Conservation (phyloP, 805 yeast genomes). For the Hanseniaspora guilliermondii region DNA sequence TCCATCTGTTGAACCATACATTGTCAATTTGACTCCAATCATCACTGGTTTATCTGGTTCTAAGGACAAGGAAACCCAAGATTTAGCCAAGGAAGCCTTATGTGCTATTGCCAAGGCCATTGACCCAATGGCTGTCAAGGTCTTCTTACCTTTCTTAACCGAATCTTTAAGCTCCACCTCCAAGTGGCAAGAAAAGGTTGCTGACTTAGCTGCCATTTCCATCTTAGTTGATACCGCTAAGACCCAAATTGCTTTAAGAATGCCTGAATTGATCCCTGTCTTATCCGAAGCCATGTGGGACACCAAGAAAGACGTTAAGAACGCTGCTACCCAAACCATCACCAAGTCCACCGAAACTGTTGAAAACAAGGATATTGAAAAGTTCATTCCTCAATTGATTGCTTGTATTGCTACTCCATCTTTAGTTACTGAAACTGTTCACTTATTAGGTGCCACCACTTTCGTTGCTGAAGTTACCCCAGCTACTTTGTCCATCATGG, state of each 20-base stretch:
- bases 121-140: constrained; percentile 90
- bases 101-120: constrained; percentile 63
- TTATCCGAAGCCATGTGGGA: constrained; percentile 99
- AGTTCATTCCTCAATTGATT: constrained; percentile 95
- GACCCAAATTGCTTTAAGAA: constrained; percentile 91
- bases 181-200: constrained; percentile 98
- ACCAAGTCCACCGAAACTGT: constrained; percentile 93
- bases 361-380: constrained; percentile 98
- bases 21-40: constrained; percentile 61
- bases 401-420: constrained; percentile 93
- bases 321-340: constrained; percentile 91
- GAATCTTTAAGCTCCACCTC: constrained; percentile 53
- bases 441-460: constrained; percentile 97
- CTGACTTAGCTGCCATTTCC: constrained; percentile 73
- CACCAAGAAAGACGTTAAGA: constrained; percentile 96
- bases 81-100: constrained; percentile 64
- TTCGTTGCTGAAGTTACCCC: constrained; percentile 99
- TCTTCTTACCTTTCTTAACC: constrained; percentile 70
- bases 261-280: constrained; percentile 98
- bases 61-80: constrained; percentile 67
- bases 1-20: constrained; percentile 92
- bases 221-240: constrained; percentile 88
- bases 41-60: constrained; percentile 79
- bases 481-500: constrained; percentile 99
- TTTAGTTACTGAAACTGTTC: constrained; percentile 98